A percentile compares a stretch with the other conserved stretches of the same genome.
Conservation (phyloP, 306 rosid species). For the Cucumis hystrix region DNA sequence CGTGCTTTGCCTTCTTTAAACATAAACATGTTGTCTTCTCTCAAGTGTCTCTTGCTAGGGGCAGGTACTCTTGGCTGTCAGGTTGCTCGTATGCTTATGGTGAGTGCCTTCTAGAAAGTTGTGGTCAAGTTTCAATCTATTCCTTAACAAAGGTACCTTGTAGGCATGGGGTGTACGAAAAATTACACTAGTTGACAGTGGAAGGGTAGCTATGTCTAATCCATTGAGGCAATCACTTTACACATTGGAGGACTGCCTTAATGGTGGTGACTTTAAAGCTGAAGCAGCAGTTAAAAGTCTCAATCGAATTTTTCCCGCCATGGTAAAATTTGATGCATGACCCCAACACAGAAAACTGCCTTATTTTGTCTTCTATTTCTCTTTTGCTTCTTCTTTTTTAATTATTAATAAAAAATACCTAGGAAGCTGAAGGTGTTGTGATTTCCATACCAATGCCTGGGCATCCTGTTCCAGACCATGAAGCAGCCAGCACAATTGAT, state of each 20-base stretch:
- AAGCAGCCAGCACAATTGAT: constrained; percentile 45
- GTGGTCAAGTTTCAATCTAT: constrained; percentile 3
- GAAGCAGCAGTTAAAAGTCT: constrained; percentile 81
- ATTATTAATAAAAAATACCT: not conserved
- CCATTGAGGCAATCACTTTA: constrained; percentile 97
- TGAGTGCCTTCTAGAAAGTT: constrained; percentile 24
- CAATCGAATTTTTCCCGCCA: constrained; percentile 72
- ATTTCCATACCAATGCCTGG: constrained; percentile 98
- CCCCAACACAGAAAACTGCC: not conserved
- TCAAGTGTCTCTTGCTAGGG: constrained; percentile 93
- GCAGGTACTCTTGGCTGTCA: constrained; percentile 99
- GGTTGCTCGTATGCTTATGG: constrained; percentile 98
- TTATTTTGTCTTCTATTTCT: constrained; percentile 7
- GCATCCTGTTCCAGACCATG: constrained; percentile 64
- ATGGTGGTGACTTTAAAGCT: constrained; percentile 82
- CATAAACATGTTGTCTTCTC: constrained; percentile 52
- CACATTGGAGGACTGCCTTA: constrained; percentile 79
- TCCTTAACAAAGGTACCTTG: constrained; percentile 6
- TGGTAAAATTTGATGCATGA: constrained; percentile 40
- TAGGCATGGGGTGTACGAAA: constrained; percentile 97
- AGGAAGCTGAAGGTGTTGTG: constrained; percentile 88
- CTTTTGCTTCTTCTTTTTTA: not conserved
- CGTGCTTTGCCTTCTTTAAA: constrained; percentile 87
- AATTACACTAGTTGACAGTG: constrained; percentile 80
- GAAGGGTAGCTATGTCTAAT: constrained; percentile 94